Conservation (phyloP, 2,329 filamentous ascomycete species). For the Hawksworthiomyces lignivorus region DNA sequence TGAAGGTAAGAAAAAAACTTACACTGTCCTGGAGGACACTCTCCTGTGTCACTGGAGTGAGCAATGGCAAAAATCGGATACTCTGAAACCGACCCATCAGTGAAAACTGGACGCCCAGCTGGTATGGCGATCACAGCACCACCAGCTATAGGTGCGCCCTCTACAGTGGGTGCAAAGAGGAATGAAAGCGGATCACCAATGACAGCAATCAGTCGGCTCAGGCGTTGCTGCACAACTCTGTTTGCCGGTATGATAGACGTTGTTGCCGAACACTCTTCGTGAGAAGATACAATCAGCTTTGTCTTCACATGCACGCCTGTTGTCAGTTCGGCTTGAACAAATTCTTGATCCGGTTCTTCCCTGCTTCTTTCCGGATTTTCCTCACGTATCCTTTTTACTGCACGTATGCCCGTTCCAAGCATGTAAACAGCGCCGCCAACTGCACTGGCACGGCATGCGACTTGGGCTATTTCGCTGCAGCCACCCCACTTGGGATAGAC, state of each 20-base stretch:
- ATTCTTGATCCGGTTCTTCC: conserved; percentile 18
- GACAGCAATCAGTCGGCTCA: conserved; percentile 59
- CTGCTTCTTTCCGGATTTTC: conserved; percentile 21
- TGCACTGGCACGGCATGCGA: conserved; percentile 80
- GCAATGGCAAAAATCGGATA: conserved; percentile 54
- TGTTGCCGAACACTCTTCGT: conserved; percentile 21
- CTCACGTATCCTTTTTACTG: too few relatives aligned
- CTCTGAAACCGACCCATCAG: conserved; percentile 23
- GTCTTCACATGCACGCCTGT: conserved; percentile 52
- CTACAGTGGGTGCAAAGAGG: conserved; percentile 63
- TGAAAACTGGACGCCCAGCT: conserved; percentile 46
- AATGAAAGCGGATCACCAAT: conserved; percentile 56
- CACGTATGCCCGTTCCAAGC: conserved; percentile 58
- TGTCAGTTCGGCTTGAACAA: conserved; percentile 42
- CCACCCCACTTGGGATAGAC: conserved; percentile 93
- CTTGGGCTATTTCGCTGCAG: conserved; percentile 79
- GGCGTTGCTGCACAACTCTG: conserved; percentile 23
- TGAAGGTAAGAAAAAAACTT: conserved; percentile 40
- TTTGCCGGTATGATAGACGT: neutral
- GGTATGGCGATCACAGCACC: conserved; percentile 65
- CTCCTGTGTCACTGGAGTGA: conserved; percentile 86
- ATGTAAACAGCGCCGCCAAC: conserved; percentile 91
- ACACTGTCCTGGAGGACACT: conserved; percentile 87
- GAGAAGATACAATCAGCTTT: conserved; percentile 41
- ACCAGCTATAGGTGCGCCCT: conserved; percentile 69